phyloP scores from a whole-genome alignment of 495 filamentous ascomycete species.

The Penicillium angulare region DNA sequence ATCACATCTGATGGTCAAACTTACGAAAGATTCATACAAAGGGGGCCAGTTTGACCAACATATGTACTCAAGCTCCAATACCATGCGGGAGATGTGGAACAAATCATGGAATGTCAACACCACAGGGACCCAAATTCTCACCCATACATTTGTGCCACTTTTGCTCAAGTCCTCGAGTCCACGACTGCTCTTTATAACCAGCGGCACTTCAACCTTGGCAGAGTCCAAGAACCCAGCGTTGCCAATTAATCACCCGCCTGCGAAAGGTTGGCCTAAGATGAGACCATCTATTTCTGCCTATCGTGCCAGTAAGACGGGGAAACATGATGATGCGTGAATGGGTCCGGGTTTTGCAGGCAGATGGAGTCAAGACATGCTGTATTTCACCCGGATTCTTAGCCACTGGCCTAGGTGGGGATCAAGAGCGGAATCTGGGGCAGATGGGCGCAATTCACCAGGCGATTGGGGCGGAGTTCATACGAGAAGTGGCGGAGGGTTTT shows the following conservation, averaged over 20 bases:
- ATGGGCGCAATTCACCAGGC: constrained; percentile 43
- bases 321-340: constrained; percentile 68
- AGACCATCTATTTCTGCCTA: constrained; percentile 35
- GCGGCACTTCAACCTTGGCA: constrained; percentile 44
- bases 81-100: constrained; percentile 44
- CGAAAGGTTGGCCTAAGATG: constrained; percentile 49
- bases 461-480: constrained; percentile 42
- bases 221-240: constrained; percentile 29
- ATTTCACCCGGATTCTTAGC: constrained; percentile 57
- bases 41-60: constrained; percentile 38
- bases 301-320: constrained; percentile 53
- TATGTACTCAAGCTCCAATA: constrained; percentile 26
- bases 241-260: constrained; percentile 31
- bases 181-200: constrained; percentile 50
- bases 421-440: constrained; percentile 29
- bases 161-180: constrained; percentile 43
- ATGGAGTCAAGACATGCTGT: constrained; percentile 59
- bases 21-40: constrained; percentile 5
- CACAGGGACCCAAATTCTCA: constrained; percentile 49
- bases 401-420: constrained; percentile 42
- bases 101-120: constrained; percentile 58
- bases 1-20: too few species aligned
- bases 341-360: constrained; percentile 48
- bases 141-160: constrained; percentile 43
- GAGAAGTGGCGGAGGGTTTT: constrained; percentile 45